Evolutionary conservation across 2,329 filamentous ascomycete genomes (phyloP).

Genomic region (Eutypella sp.): DNA sequence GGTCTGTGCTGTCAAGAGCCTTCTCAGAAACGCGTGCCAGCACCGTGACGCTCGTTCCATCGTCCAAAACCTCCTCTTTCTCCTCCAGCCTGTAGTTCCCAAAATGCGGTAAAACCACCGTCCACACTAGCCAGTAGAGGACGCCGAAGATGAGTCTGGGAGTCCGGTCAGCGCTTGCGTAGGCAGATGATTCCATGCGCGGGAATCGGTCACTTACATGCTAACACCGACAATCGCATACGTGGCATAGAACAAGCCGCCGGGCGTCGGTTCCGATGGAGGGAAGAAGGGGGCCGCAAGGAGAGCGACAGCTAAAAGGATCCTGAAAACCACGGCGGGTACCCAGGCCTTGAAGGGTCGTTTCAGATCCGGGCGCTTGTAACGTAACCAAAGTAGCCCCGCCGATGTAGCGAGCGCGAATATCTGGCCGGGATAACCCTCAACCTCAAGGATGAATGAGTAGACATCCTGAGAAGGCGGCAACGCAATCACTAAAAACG

Average conservation of each 20-base stretch:
- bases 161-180: constrained; percentile 10
- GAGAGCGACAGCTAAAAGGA: constrained; percentile 48
- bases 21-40: constrained; percentile 35
- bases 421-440: constrained; percentile 62
- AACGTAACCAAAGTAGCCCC: constrained; percentile 58
- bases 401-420: constrained; percentile 51
- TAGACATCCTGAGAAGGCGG: constrained; percentile 61
- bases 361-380: constrained; percentile 52
- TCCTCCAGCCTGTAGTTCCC: constrained; percentile 60
- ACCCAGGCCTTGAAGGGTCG: constrained; percentile 64
- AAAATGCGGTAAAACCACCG: constrained; percentile 53
- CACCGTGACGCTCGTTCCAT: constrained; percentile 63
- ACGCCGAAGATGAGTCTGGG: constrained; percentile 54
- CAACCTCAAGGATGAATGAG: constrained; percentile 68
- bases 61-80: constrained; percentile 51
- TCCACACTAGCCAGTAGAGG: constrained; percentile 66
- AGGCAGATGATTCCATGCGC: background rate
- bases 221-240: constrained; percentile 49
- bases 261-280: constrained; percentile 40
- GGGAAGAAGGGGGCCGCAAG: constrained; percentile 60
- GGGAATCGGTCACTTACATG: constrained; percentile 42
- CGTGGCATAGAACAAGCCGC: constrained; percentile 47
- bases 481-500: constrained; percentile 59
- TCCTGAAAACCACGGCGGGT: constrained; percentile 51
- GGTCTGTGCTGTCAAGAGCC: too few species aligned